Evolutionary conservation across 129 eudicot species (phyloP), one percentile per base, ranked within the genome.

Genomic region (Flaveria linearis): DNA sequence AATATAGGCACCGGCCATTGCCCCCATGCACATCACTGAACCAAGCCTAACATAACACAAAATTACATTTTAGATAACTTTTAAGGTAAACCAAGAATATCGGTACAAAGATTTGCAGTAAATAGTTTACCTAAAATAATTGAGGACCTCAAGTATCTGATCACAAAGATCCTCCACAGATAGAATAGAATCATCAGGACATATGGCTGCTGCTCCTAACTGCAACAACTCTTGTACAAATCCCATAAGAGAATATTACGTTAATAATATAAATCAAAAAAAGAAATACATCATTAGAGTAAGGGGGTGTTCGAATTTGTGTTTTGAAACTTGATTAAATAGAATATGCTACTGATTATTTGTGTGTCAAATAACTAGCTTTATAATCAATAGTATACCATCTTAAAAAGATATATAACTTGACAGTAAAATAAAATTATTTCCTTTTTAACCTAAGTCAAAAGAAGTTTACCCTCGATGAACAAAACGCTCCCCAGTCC

Each of bases 11-110:
- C 99, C 99, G 4, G 99, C 96, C 80, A 82, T 89, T 41, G 92
- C 96, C 67, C 99, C 99, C 99, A 95, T 83, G 87, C 96, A 91
- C 99, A 95, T 95, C 62, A 95, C 99, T 65, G 97, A 88, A 78
- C 95, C 94, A 76, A 95, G 96, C 88, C 99, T 95, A 43, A 82
- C 72, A 73, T 45, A 77, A 42, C 53, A 3, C 20, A 33, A 42
- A 55, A 30, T 23, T 4, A 53, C 8, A 25, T n/a, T 72, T 1
- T 64, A 3, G 25, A 41, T 55, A 43, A 15, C 7, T 56, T 41
- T 73, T 30, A 58, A 58, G 41, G 61, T 69, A n/a, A 39, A 45
- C 7, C 57, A 15, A 56, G 4, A n/a, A n/a, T 41, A 14, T 7
- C 14, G 3, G 33, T 41, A 47, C 25, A 16, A 33, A 30, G 17